These are phyloP conservation scores for Hylodesmum podocarpum DNA, from an alignment of 306 rosid species.

Conservation along the genomic window DNA sequence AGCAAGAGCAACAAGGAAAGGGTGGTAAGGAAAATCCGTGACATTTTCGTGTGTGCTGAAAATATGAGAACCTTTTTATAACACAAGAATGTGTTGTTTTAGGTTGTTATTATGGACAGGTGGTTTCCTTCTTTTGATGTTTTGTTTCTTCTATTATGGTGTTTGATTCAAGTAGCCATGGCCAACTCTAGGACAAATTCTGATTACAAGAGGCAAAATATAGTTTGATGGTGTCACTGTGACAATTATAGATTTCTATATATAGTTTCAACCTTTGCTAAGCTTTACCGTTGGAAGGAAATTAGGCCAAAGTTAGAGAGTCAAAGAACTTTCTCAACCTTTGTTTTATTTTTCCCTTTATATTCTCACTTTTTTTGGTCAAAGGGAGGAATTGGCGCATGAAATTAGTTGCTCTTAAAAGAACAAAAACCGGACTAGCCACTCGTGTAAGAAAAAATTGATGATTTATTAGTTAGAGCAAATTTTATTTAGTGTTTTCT, in stretches of 20 bases:
- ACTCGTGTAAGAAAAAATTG: background rate
- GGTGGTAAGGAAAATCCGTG: background rate
- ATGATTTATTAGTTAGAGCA: too few species aligned
- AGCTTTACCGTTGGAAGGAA: conserved; percentile 17
- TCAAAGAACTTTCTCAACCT: conserved; percentile 11
- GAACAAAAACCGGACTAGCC: background rate
- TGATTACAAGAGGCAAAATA: background rate
- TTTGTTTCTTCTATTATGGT: background rate
- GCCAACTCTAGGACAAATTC: background rate
- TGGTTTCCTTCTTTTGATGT: background rate
- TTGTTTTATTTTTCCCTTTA: background rate
- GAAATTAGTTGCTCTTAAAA: background rate
- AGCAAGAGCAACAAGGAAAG: conserved; percentile 18
- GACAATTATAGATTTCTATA: background rate
- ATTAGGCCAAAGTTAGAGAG: background rate
- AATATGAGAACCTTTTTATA: conserved; percentile 11
- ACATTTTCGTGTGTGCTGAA: background rate
- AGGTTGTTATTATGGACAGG: conserved; percentile 4
- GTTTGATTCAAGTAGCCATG: background rate
- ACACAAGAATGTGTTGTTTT: background rate
- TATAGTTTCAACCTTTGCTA: background rate
- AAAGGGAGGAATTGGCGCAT: background rate
- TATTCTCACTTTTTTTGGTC: background rate
- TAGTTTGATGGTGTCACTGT: background rate
- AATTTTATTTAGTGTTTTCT: too few species aligned